A percentile compares a stretch with the other conserved stretches of the same genome.
These are phyloP conservation scores for Eucommia ulmoides DNA, from an alignment of 257 asterid genomes.

Conservation along the genomic window DNA sequence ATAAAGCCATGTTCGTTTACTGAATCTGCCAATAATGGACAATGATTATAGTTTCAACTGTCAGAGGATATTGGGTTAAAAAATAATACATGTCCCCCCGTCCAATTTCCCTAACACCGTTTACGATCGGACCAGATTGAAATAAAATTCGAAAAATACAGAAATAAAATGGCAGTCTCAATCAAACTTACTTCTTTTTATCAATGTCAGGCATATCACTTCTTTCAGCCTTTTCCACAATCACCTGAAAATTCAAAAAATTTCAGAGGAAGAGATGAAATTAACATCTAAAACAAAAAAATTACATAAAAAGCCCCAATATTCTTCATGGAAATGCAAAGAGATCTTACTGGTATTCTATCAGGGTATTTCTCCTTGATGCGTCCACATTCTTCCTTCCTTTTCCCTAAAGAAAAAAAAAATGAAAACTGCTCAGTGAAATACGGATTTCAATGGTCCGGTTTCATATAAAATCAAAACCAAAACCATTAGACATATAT, in stretches of 20 bases:
- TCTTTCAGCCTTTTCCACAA: constrained; percentile 2
- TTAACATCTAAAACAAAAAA: background rate
- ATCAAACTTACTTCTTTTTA: constrained; percentile 1
- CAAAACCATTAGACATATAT: too few species aligned
- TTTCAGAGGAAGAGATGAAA: background rate
- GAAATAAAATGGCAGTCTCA: too few species aligned
- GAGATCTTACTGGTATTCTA: background rate
- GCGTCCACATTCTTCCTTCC: background rate
- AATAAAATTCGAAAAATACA: too few species aligned
- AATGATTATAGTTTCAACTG: too few species aligned
- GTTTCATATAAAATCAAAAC: too few species aligned
- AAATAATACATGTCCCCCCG: background rate
- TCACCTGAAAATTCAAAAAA: background rate
- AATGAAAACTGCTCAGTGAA: too few species aligned
- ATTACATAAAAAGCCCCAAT: background rate
- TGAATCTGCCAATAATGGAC: too few species aligned
- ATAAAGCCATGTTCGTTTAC: background rate
- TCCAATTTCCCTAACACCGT: background rate
- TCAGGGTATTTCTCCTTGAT: constrained; percentile 1
- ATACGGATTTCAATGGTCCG: too few species aligned
- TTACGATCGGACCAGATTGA: background rate
- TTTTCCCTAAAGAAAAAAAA: too few species aligned
- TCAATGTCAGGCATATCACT: constrained; percentile 1
- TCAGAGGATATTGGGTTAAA: background rate
- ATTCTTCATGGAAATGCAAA: background rate